These are phyloP conservation scores for Dactylonectria macrodidyma DNA, from an alignment of 2,329 filamentous ascomycete species.

Conservation along the genomic window DNA sequence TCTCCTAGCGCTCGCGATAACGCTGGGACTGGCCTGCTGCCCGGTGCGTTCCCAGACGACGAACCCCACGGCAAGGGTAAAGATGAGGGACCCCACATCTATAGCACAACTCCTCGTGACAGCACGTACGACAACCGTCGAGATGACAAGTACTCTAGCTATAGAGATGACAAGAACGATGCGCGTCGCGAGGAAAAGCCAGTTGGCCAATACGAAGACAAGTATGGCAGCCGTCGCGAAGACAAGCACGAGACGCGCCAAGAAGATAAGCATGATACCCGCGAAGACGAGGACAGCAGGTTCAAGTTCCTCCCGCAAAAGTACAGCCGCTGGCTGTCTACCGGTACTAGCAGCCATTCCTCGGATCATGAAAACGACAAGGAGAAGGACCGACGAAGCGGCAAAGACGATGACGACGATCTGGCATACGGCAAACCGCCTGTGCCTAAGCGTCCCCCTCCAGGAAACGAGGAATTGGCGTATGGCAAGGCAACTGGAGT, in stretches of 20 bases:
- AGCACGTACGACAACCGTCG: constrained; percentile 36
- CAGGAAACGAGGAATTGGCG: constrained; percentile 41
- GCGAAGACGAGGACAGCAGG: constrained; percentile 52
- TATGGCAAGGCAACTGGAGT: constrained; percentile 43
- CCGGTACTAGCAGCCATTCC: constrained; percentile 37
- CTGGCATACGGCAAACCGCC: constrained; percentile 65
- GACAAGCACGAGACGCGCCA: constrained; percentile 11
- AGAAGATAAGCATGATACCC: constrained; percentile 26
- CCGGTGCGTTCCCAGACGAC: constrained; percentile 54
- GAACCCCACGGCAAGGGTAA: constrained; percentile 46
- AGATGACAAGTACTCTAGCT: constrained; percentile 23
- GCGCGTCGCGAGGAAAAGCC: constrained; percentile 48
- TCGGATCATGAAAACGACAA: constrained; percentile 47
- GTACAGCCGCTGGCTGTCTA: constrained; percentile 58
- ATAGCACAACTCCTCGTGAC: constrained; percentile 47
- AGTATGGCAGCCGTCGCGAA: constrained; percentile 37
- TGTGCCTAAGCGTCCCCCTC: constrained; percentile 43
- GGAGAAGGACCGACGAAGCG: constrained; percentile 54
- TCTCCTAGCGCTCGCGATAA: constrained; percentile 56
- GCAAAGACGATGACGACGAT: constrained; percentile 57
- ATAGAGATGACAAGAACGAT: constrained; percentile 39
- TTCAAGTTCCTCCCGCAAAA: constrained; percentile 64
- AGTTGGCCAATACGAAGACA: constrained; percentile 30
- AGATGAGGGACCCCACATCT: constrained; percentile 41
- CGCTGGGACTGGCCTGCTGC: constrained; percentile 44